Conservation (phyloP, 208 protist genomes). For the Acanthamoeba castellanii region DNA sequence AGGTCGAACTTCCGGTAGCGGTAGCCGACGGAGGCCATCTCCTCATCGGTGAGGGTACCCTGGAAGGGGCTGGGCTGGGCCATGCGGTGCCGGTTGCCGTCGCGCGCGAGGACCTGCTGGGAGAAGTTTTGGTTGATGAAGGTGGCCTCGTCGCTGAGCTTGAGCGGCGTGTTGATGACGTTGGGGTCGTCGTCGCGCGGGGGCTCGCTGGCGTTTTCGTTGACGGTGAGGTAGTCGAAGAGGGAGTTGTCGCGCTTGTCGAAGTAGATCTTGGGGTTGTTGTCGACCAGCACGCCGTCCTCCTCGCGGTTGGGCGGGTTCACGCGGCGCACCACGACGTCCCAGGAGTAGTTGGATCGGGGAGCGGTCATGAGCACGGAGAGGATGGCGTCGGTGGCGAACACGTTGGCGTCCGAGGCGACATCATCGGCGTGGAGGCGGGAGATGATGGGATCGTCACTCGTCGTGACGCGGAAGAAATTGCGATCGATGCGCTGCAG, state of each 20-base stretch:
- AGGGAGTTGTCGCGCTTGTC: constrained; percentile 73
- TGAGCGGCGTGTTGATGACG: constrained; percentile 81
- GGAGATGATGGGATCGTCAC: constrained; percentile 75
- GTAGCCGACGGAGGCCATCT: constrained; percentile 82
- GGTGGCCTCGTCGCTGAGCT: constrained; percentile 86
- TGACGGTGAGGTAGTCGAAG: constrained; percentile 84
- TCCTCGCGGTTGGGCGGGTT: constrained; percentile 59
- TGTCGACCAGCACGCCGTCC: constrained; percentile 84
- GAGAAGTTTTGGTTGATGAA: constrained; percentile 86
- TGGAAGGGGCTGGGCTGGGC: constrained; percentile 79
- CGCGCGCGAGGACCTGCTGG: constrained; percentile 80
- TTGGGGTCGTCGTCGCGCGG: constrained; percentile 82
- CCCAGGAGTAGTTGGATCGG: constrained; percentile 88
- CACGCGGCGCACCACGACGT: constrained; percentile 85
- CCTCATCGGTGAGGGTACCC: constrained; percentile 72
- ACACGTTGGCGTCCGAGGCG: constrained; percentile 81
- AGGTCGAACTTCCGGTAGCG: constrained; percentile 87
- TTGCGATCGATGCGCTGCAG: constrained; percentile 57
- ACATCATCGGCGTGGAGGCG: constrained; percentile 64
- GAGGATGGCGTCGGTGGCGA: constrained; percentile 87
- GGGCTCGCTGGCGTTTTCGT: constrained; percentile 84
- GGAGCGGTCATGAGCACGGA: constrained; percentile 84
- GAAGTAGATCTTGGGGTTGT: constrained; percentile 83
- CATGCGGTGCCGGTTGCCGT: constrained; percentile 48
- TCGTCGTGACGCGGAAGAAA: constrained; percentile 51